Base-by-base conservation (phyloP, 768 basidiomycete genomes). In the Rhizopogon roseolus region DNA sequence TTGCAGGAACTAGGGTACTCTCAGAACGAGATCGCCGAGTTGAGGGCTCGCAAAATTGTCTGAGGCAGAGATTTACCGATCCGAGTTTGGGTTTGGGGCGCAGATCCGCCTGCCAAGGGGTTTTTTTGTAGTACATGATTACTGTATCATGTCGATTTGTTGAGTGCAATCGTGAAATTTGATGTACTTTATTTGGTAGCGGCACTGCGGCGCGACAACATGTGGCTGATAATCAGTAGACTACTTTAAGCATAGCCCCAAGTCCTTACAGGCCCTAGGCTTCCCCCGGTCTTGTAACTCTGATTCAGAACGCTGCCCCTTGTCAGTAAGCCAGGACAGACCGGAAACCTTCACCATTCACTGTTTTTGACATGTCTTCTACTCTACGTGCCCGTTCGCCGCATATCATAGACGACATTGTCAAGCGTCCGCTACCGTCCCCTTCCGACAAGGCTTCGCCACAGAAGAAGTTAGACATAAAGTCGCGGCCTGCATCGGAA, bases 21-120 rank as follows among this genome's bases (percentile, higher is more conserved):
- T 48, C 50, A 28, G 41, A 54, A 66, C 43, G 72, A 74, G 50
- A 79, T 85, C 56, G 57, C 63, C 49, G 67, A 67, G 51, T 62
- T 86, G 61, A 72, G 76, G 57, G 62, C 63, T 62, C 65, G 71
- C 59, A 70, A 71, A 61, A 69, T 75, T 32, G 72, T 81, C 54
- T 53, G 57, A 46, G 32, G 56, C 49, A 46, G 29, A 22, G 32
- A 48, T 22, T 48, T 48, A 3, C 46, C 13, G 50, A 49, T 25
- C 45, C 45, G 41, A 53, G 25, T 27, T 50, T 34, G 58, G 45
- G 52, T 49, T 34, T 32, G 14, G 48, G 41, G 41, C 19, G 34
- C 39, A 25, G 50, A 43, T 52, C 43, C 29, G 39, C 39, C 28
- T 58, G 64, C 56, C 59, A 45, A 66, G 66, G 68, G 64, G 68